phyloP scores from a whole-genome alignment of 768 basidiomycete species.

The Tricholomella constricta region DNA sequence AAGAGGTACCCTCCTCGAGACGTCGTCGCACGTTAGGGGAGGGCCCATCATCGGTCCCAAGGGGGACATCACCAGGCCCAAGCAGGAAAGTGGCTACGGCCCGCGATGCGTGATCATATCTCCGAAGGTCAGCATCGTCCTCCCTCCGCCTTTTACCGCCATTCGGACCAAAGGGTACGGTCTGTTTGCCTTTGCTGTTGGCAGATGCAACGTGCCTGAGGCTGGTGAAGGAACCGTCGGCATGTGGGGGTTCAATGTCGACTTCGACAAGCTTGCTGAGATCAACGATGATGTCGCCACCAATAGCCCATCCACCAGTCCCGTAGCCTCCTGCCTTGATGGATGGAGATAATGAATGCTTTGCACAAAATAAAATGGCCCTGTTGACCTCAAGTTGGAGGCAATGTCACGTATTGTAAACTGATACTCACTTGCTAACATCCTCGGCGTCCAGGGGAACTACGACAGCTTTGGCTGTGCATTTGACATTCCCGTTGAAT shows the following conservation, averaged over 20 bases:
- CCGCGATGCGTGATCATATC: conserved; percentile 58
- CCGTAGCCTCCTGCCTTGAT: conserved; percentile 92
- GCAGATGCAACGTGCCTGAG: conserved; percentile 55
- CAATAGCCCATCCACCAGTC: conserved; percentile 86
- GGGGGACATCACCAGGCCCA: conserved; percentile 31
- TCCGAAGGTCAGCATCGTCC: conserved; percentile 51
- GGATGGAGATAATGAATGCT: conserved; percentile 70
- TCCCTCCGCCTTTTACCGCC: conserved; percentile 58
- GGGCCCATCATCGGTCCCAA: conserved; percentile 27
- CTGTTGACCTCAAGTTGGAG: conserved; percentile 33
- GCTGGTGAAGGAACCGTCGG: conserved; percentile 58
- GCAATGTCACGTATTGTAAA: not conserved
- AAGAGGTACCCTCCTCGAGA: conserved; percentile 22
- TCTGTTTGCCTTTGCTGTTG: conserved; percentile 58
- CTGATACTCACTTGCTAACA: conserved; percentile 69
- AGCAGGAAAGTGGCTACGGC: conserved; percentile 53
- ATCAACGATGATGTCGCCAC: conserved; percentile 86
- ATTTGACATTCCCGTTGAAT: conserved; percentile 79
- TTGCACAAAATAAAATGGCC: conserved; percentile 71
- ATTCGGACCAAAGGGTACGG: conserved; percentile 17
- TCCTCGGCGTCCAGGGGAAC: conserved; percentile 80
- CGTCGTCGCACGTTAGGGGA: conserved; percentile 39
- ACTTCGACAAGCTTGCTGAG: conserved; percentile 67
- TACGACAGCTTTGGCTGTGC: conserved; percentile 60
- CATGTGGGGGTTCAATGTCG: conserved; percentile 62